A percentile compares a stretch with the other conserved stretches of the same genome.
These are phyloP conservation scores for Dysphania ambrosioides DNA, from an alignment of 148 eudicot species.

Conservation along the genomic window DNA sequence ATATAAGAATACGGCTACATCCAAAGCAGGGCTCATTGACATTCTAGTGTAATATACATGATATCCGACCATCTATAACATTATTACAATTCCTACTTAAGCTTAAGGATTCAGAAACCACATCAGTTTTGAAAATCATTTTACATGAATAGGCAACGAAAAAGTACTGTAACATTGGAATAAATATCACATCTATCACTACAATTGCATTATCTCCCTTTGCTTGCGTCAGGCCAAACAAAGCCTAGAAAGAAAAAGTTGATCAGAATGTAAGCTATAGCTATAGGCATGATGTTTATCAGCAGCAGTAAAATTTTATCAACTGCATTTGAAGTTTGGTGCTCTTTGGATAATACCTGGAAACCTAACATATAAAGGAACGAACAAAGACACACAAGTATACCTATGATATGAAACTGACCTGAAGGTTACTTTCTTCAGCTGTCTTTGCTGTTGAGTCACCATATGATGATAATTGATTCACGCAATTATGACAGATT, in stretches of 20 bases:
- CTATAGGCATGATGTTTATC: neutral
- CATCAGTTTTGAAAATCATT: neutral
- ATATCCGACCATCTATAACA: too few relatives aligned
- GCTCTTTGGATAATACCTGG: neutral
- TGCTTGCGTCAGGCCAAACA: neutral
- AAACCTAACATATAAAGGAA: neutral
- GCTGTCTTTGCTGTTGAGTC: constrained; percentile 11
- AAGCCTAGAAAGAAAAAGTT: neutral
- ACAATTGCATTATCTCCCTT: neutral
- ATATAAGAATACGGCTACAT: neutral
- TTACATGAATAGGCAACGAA: neutral
- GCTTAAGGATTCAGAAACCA: neutral
- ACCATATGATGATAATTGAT: constrained; percentile 12
- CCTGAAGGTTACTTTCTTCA: constrained; percentile 34
- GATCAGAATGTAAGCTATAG: neutral
- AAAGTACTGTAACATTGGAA: too few relatives aligned
- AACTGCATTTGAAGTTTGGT: neutral
- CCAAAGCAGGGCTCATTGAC: neutral
- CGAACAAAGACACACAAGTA: constrained; percentile 1
- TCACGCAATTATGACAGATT: constrained; percentile 12
- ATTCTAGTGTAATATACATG: too few relatives aligned
- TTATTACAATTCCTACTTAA: too few relatives aligned
- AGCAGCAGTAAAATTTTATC: neutral
- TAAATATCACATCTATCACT: neutral
- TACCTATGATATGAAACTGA: constrained; percentile 21